A percentile compares a stretch with the other conserved stretches of the same genome.
Evolutionary conservation across 768 basidiomycete genomes (phyloP).

Genomic region (Fibroporia radiculosa): DNA sequence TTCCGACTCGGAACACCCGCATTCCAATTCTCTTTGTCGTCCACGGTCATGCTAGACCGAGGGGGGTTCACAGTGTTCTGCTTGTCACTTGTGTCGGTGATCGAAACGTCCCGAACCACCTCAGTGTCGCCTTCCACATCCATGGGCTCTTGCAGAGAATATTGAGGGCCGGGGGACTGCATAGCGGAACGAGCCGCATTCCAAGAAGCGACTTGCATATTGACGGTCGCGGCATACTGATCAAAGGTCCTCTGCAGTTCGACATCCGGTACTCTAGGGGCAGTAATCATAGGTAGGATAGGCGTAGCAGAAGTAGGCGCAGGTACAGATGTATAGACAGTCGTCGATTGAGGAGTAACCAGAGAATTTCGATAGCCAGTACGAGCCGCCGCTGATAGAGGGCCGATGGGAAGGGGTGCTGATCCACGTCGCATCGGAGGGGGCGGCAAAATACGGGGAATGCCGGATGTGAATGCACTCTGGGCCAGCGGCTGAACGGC

Average conservation of each 20-base stretch:
- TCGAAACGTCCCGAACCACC: slow-evolving; percentile 3
- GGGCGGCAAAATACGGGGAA: not conserved
- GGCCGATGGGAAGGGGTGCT: not conserved
- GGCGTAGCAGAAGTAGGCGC: slow-evolving; percentile 11
- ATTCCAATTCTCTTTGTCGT: slow-evolving; percentile 33
- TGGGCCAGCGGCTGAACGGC: too few relatives aligned
- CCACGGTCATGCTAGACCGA: slow-evolving; percentile 6
- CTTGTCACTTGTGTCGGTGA: slow-evolving; percentile 2
- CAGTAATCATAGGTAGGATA: slow-evolving; percentile 31
- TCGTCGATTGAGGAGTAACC: slow-evolving; percentile 8
- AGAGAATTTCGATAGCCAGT: slow-evolving; percentile 5
- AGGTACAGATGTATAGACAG: slow-evolving; percentile 18
- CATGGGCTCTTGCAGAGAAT: slow-evolving; percentile 1
- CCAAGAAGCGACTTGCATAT: slow-evolving; percentile 27
- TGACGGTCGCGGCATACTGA: slow-evolving; percentile 40
- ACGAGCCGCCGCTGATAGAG: not conserved
- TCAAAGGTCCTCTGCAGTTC: slow-evolving; percentile 36
- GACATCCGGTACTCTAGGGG: slow-evolving; percentile 33
- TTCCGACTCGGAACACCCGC: slow-evolving; percentile 25
- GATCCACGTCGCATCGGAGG: not conserved
- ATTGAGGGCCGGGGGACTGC: not conserved
- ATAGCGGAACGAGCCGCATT: slow-evolving; percentile 8
- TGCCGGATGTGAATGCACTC: not conserved
- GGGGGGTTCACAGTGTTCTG: slow-evolving; percentile 8
- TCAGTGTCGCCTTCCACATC: slow-evolving; percentile 8